These are phyloP conservation scores for Ogataea allantospora DNA, from an alignment of 805 yeast species.

Conservation along the genomic window DNA sequence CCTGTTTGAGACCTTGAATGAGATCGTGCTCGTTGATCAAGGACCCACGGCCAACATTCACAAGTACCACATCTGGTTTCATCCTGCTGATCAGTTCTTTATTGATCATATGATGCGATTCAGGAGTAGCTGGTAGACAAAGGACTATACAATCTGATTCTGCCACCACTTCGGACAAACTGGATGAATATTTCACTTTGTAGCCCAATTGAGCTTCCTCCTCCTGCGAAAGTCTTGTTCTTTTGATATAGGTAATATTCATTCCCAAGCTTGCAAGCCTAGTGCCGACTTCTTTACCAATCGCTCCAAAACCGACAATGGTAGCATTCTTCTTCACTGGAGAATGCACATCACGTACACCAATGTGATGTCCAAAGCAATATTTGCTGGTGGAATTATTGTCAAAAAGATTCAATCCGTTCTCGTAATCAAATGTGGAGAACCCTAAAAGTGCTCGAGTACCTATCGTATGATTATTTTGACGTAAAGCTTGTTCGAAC, in stretches of 20 bases:
- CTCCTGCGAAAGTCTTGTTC: constrained; percentile 41
- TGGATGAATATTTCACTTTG: constrained; percentile 41
- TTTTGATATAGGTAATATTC: constrained; percentile 60
- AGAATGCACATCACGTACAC: constrained; percentile 42
- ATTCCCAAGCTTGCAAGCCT: constrained; percentile 60
- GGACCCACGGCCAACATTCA: constrained; percentile 75
- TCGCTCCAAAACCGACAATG: constrained; percentile 73
- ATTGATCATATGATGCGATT: constrained; percentile 57
- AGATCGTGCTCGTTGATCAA: constrained; percentile 68
- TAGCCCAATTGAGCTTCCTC: constrained; percentile 43
- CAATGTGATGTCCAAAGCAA: constrained; percentile 43
- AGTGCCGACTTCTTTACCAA: constrained; percentile 63
- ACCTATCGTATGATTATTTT: constrained; percentile 41
- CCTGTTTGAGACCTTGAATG: constrained; percentile 55
- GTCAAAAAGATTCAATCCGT: constrained; percentile 30
- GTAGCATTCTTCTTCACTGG: constrained; percentile 60
- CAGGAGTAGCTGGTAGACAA: constrained; percentile 63
- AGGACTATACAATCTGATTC: constrained; percentile 57
- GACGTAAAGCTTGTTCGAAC: constrained; percentile 43
- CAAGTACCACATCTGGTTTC: constrained; percentile 55
- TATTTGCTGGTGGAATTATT: constrained; percentile 18
- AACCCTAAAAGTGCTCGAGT: constrained; percentile 43
- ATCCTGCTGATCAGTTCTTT: constrained; percentile 44
- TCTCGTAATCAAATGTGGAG: constrained; percentile 28
- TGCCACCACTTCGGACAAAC: constrained; percentile 40